Conservation (phyloP, 306 rosid genomes). For the Trifolium fragiferum region DNA sequence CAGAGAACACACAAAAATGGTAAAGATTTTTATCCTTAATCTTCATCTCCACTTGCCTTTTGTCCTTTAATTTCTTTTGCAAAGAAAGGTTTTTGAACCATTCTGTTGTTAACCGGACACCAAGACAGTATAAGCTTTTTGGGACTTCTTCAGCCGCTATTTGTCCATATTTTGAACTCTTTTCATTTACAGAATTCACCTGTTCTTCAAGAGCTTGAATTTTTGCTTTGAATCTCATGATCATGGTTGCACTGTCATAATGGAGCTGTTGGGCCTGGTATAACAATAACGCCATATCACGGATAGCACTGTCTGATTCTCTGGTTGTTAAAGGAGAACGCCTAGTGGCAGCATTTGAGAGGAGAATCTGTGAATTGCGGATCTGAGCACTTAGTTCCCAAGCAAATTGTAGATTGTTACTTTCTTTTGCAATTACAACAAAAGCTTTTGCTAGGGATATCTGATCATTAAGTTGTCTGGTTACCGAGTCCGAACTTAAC, state of each 20-base stretch:
- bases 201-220: conserved; percentile 85
- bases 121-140: conserved; percentile 83
- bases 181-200: conserved; percentile 71
- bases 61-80: conserved; percentile 63
- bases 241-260: conserved; percentile 90
- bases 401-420: conserved; percentile 88
- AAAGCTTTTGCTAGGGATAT: conserved; percentile 88
- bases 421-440: conserved; percentile 86
- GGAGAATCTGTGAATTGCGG: conserved; percentile 80
- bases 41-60: conserved; percentile 65
- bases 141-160: conserved; percentile 96
- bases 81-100: conserved; percentile 66
- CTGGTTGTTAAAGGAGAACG: conserved; percentile 63
- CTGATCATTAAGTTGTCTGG: conserved; percentile 85
- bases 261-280: conserved; percentile 90
- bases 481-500: conserved; percentile 70
- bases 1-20: conserved; percentile 86
- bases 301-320: conserved; percentile 75
- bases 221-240: conserved; percentile 88
- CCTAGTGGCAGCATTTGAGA: conserved; percentile 83
- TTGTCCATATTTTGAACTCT: conserved; percentile 89
- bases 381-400: conserved; percentile 95
- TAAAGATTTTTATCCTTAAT: conserved; percentile 68
- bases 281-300: conserved; percentile 75
- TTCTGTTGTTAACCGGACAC: conserved; percentile 78